Evolutionary conservation across 768 basidiomycete species (phyloP).

Genomic region (Cyclocybe cylindracea): DNA sequence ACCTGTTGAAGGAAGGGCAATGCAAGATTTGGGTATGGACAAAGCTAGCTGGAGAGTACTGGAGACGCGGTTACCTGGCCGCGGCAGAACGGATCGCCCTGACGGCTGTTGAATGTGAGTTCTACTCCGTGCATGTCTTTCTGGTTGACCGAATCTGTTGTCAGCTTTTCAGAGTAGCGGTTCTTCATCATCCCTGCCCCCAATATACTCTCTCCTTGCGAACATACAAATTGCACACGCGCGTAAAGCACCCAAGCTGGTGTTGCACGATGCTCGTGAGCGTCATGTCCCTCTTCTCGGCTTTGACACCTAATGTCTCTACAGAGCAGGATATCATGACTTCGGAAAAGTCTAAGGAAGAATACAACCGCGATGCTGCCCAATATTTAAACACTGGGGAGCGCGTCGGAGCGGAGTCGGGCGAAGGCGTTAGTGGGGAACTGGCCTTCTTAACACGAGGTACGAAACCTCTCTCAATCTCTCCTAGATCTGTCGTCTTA

Average conservation of each 20-base stretch:
- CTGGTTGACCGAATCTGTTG: slow-evolving; percentile 12
- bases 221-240: slow-evolving; percentile 84
- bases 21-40: slow-evolving; percentile 80
- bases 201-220: slow-evolving; percentile 80
- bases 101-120: slow-evolving; percentile 67
- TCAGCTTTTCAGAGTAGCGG: slow-evolving; percentile 56
- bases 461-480: slow-evolving; percentile 23
- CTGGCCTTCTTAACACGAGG: slow-evolving; percentile 69
- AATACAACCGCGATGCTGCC: slow-evolving; percentile 70
- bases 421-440: slow-evolving; percentile 56
- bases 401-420: slow-evolving; percentile 55
- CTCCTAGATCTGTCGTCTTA: neutral
- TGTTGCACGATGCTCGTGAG: slow-evolving; percentile 75
- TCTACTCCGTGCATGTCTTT: slow-evolving; percentile 27
- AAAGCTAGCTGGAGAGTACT: slow-evolving; percentile 85
- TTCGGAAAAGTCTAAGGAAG: slow-evolving; percentile 63
- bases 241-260: slow-evolving; percentile 79
- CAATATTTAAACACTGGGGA: slow-evolving; percentile 65
- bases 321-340: slow-evolving; percentile 67
- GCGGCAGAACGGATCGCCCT: slow-evolving; percentile 77
- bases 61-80: slow-evolving; percentile 73
- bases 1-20: slow-evolving; percentile 70
- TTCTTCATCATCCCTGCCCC: slow-evolving; percentile 54
- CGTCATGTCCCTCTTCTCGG: slow-evolving; percentile 7
- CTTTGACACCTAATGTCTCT: neutral